Evolutionary conservation across 352 stramenopile genomes (phyloP).

Genomic region (Globisporangium apiculatum): DNA sequence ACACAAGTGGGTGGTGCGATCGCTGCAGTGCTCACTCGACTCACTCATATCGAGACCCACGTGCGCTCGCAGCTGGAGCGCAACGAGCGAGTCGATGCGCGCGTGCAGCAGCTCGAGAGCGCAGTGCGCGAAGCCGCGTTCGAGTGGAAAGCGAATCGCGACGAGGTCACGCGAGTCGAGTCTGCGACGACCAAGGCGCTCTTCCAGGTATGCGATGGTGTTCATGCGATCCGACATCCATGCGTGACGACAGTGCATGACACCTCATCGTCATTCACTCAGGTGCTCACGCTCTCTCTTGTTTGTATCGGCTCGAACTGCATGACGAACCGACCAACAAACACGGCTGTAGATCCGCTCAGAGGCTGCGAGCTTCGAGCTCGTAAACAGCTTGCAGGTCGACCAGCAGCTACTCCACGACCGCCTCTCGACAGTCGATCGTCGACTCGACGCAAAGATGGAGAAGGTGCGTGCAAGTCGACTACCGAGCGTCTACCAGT

Average conservation of each 20-base stretch:
- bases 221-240: no score
- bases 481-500: neutral
- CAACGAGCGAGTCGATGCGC: neutral
- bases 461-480: constrained; percentile 36
- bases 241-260: no score
- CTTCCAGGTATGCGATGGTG: constrained; percentile 12
- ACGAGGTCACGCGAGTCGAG: constrained; percentile 12
- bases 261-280: neutral
- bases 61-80: neutral
- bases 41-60: constrained; percentile 9
- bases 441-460: constrained; percentile 40
- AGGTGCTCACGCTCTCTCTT: neutral
- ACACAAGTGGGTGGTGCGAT: neutral
- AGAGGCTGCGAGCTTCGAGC: constrained; percentile 26
- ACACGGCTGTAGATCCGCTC: constrained; percentile 14
- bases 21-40: neutral
- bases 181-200: constrained; percentile 15
- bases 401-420: constrained; percentile 41
- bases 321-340: no score
- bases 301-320: no score
- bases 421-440: constrained; percentile 33
- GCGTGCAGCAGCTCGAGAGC: constrained; percentile 12
- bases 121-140: constrained; percentile 14
- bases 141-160: constrained; percentile 17
- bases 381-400: constrained; percentile 32